These are phyloP conservation scores for Myxozyma geophila DNA, from an alignment of 805 yeast genomes.

Conservation along the genomic window DNA sequence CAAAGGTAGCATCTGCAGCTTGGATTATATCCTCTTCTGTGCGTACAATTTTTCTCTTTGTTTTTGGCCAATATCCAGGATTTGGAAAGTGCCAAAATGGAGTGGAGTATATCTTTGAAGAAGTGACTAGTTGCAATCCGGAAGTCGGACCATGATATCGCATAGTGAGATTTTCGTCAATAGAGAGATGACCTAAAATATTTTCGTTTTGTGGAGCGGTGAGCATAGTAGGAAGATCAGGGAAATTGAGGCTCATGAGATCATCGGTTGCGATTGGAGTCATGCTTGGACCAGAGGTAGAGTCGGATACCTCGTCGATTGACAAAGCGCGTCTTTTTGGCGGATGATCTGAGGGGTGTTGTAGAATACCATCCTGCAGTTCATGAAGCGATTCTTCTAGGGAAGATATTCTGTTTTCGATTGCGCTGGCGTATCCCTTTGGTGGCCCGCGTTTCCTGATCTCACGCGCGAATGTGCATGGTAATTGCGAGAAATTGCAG, in stretches of 20 bases:
- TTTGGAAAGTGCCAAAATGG: slow-evolving; percentile 15
- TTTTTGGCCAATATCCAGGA: slow-evolving; percentile 15
- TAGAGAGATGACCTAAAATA: slow-evolving; percentile 4
- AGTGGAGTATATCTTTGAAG: slow-evolving; percentile 5
- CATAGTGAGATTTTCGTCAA: slow-evolving; percentile 13
- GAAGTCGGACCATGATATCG: slow-evolving; percentile 11
- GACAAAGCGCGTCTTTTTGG: slow-evolving; percentile 1
- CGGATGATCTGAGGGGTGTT: not conserved
- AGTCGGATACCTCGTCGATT: not conserved
- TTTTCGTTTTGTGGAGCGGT: not conserved
- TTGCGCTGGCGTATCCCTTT: slow-evolving; percentile 5
- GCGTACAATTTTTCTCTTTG: slow-evolving; percentile 7
- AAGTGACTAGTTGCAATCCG: slow-evolving; percentile 3
- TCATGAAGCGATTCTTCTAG: not conserved
- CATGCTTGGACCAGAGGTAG: not conserved
- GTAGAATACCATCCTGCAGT: not conserved
- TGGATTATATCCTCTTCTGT: slow-evolving; percentile 9
- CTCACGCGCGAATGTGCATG: slow-evolving; percentile 10
- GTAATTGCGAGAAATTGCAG: slow-evolving; percentile 5
- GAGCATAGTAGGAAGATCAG: not conserved
- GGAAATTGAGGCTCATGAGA: not conserved
- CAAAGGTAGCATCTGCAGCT: slow-evolving; percentile 1
- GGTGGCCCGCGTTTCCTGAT: slow-evolving; percentile 12
- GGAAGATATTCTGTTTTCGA: not conserved
- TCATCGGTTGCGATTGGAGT: not conserved